A percentile compares a stretch with the other conserved stretches of the same genome.
Evolutionary conservation across 2,329 filamentous ascomycete species (phyloP).

Genomic region (Fusarium acutatum): DNA sequence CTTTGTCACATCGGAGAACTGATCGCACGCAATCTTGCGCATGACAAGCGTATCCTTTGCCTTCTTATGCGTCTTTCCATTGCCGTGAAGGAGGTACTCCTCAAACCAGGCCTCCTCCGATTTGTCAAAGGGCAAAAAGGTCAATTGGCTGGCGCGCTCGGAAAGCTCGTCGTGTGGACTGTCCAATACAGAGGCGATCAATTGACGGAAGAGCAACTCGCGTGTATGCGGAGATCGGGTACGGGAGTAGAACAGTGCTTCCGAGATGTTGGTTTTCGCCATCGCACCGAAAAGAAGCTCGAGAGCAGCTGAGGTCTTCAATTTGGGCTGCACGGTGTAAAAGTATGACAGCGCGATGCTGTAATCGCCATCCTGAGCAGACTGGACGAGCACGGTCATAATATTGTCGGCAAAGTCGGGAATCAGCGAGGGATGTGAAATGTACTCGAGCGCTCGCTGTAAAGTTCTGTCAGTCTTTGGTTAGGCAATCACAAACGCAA

Average conservation of each 20-base stretch:
- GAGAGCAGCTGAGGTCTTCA: conserved; percentile 70
- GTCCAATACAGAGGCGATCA: conserved; percentile 68
- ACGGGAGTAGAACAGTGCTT: conserved; percentile 78
- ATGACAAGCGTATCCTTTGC: conserved; percentile 79
- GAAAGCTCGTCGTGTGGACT: conserved; percentile 53
- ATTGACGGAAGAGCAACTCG: conserved; percentile 70
- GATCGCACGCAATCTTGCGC: conserved; percentile 74
- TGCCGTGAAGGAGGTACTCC: conserved; percentile 70
- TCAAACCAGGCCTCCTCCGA: conserved; percentile 80
- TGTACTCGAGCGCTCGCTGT: conserved; percentile 74
- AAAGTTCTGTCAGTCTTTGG: not conserved
- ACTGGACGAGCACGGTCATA: conserved; percentile 71
- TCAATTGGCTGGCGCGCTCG: conserved; percentile 71
- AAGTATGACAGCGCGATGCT: conserved; percentile 80
- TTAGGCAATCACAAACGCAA: not conserved
- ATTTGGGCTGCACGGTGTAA: conserved; percentile 75
- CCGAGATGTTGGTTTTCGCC: conserved; percentile 71
- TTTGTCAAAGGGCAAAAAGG: conserved; percentile 75
- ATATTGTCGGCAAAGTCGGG: conserved; percentile 88
- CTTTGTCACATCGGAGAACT: conserved; percentile 58
- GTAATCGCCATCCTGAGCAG: conserved; percentile 67
- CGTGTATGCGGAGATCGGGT: conserved; percentile 69
- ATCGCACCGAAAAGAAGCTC: conserved; percentile 75
- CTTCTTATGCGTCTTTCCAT: conserved; percentile 69
- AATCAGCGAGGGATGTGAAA: conserved; percentile 81